Base-by-base conservation (phyloP, 2,329 filamentous ascomycete genomes). In the Phaeosphaeriaceae sp. region DNA sequence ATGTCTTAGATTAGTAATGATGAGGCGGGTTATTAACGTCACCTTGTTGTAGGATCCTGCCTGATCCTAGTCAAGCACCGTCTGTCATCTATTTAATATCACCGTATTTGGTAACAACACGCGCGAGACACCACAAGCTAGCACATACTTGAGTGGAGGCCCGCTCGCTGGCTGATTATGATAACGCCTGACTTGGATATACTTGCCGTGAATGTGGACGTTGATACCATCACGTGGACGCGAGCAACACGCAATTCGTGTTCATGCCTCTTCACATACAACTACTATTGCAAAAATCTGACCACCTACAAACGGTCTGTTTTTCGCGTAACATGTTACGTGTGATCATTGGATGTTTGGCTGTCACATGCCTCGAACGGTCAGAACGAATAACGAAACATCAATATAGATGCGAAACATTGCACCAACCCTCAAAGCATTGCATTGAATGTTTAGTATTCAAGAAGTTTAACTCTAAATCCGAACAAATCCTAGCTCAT, bases 1-100 rank as follows among this genome's bases (percentile, higher is more conserved):
- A 40, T 41, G 46, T 56, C 49, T 51, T 35, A 48, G 46, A 53
- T 56, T 50, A 56, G 46, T 36, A 40, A 53, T 50, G 43, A 28
- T 29, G 39, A 43, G 42, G 36, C 28, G 36, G 23, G 37, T 21
- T 13, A 39, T 39, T 30, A 13, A 18, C 16, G 28, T 28, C 28
- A 18, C 20, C 20, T 21, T 11, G 17, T 7, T 12, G 13, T 7
- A 29, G 18, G 23, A 15, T 8, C 23, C 15, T 17, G 15, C 42
- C n/a, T n/a, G n/a, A n/a, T n/a, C n/a, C n/a, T n/a, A n/a, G n/a
- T n/a, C n/a, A n/a, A n/a, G 11, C 18, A 30, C 9, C 40, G 23
- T 13, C 18, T 17, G 5, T 20, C n/a, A 21, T 4, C 18, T 45
- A 34, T 38, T 16, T 33, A 42, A 42, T 42, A 42, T 32, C 26